A percentile compares a stretch with the other conserved stretches of the same genome.
phyloP scores from a whole-genome alignment of 176 grass and related monocot species.

The Bothriochloa decipiens region DNA sequence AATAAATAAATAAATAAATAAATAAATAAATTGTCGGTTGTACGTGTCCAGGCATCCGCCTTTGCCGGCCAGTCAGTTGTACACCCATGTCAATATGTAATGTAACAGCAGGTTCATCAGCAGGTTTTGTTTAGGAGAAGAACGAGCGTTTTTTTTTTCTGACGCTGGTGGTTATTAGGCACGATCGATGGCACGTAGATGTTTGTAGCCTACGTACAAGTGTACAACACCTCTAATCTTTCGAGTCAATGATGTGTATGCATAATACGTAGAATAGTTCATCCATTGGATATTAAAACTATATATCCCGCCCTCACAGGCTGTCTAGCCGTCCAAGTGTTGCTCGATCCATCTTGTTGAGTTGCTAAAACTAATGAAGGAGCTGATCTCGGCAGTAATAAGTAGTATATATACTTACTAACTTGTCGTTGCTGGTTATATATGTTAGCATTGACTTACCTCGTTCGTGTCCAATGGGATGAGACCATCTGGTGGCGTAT shows the following conservation, averaged over 20 bases:
- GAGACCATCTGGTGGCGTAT: background rate
- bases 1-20: no score
- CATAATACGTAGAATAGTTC: background rate
- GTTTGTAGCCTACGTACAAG: background rate
- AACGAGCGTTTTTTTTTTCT: no score
- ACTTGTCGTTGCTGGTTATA: no score
- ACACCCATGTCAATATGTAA: background rate
- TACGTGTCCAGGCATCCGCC: background rate
- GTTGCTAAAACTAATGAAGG: background rate
- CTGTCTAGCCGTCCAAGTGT: constrained; percentile 15
- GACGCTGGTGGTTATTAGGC: background rate
- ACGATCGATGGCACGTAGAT: background rate
- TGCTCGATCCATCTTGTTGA: background rate
- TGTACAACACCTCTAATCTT: background rate
- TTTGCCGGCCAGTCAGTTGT: background rate
- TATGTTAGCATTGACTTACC: no score
- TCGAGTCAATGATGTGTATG: constrained; percentile 3
- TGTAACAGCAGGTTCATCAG: no score
- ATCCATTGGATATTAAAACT: background rate
- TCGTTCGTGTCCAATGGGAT: constrained; percentile 5
- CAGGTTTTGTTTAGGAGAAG: no score
- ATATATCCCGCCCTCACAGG: background rate
- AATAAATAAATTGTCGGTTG: no score
- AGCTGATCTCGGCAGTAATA: no score
- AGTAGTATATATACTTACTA: no score